Percentiles rank a stretch among this genome's conserved stretches.
phyloP scores from a whole-genome alignment of 164 flowering plant species.

The Chloranthus sessilifolius region DNA sequence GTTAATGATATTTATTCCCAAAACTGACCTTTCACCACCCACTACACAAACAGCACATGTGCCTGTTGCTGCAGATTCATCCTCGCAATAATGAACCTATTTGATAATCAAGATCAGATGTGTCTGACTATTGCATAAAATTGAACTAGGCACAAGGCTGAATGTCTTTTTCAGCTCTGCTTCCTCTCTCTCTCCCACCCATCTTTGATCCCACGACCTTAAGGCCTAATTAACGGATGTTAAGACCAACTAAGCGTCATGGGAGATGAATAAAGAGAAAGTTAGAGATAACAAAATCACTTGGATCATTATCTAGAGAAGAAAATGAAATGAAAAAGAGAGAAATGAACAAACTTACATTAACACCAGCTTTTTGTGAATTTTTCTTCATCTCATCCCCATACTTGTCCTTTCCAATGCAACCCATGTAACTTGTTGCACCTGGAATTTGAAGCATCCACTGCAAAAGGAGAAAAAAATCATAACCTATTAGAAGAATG shows the following conservation, averaged over 20 bases:
- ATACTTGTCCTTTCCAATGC: conserved; percentile 92
- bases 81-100: conserved; percentile 89
- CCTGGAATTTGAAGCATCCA: conserved; percentile 98
- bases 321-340: not conserved
- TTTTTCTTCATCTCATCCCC: conserved; percentile 95
- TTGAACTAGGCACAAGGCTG: too few species aligned
- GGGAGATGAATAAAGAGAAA: too few species aligned
- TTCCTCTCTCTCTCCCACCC: too few species aligned
- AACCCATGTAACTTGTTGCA: conserved; percentile 88
- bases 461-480: conserved; percentile 33
- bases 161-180: too few species aligned
- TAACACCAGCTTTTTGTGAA: conserved; percentile 70
- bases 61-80: conserved; percentile 79
- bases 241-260: too few species aligned
- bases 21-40: conserved; percentile 90
- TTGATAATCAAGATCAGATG: conserved; percentile 4
- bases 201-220: too few species aligned
- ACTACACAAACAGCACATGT: conserved; percentile 96
- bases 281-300: too few species aligned
- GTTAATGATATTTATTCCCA: too few species aligned
- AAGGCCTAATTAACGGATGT: too few species aligned
- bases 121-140: too few species aligned
- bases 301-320: too few species aligned
- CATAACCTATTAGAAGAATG: conserved; percentile 1
- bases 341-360: conserved; percentile 37